Evolutionary conservation across 2,329 filamentous ascomycete genomes (phyloP).

Genomic region (Xylariaceae sp.): DNA sequence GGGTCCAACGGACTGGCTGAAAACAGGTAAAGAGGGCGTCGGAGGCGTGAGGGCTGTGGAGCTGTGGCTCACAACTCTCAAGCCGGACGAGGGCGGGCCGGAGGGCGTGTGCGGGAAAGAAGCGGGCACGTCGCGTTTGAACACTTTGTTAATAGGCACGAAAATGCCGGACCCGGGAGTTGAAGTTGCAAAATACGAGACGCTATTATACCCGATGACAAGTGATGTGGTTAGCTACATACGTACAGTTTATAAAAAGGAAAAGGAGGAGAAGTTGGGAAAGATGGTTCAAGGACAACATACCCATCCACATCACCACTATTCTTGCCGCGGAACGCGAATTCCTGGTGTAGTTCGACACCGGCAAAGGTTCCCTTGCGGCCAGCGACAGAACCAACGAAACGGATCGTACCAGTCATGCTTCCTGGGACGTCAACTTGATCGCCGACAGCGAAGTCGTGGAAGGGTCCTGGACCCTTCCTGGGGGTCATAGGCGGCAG

Average conservation of each 20-base stretch:
- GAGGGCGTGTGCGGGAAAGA: constrained; percentile 62
- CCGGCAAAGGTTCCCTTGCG: constrained; percentile 91
- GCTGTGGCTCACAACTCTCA: constrained; percentile 52
- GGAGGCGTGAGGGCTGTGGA: constrained; percentile 59
- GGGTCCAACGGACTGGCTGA: constrained; percentile 83
- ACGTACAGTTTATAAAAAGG: constrained; percentile 11
- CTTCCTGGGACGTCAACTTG: constrained; percentile 85
- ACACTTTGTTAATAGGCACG: constrained; percentile 76
- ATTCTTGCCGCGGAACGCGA: constrained; percentile 83
- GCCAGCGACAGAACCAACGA: constrained; percentile 77
- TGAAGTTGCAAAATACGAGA: constrained; percentile 76
- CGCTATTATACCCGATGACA: constrained; percentile 36
- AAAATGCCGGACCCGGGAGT: constrained; percentile 86
- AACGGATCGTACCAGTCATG: constrained; percentile 87
- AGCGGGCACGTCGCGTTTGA: constrained; percentile 57
- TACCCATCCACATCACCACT: constrained; percentile 94
- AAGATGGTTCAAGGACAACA: constrained; percentile 1
- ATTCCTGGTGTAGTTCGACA: constrained; percentile 79
- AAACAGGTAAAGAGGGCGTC: constrained; percentile 64
- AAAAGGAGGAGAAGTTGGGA: not conserved
- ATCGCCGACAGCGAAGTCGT: constrained; percentile 68
- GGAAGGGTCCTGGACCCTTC: constrained; percentile 41
- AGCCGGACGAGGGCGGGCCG: constrained; percentile 52
- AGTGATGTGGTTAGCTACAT: constrained; percentile 9
- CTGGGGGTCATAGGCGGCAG: constrained; percentile 52